Conservation (phyloP, 768 basidiomycete genomes). For the Panaeolus cyanescens region DNA sequence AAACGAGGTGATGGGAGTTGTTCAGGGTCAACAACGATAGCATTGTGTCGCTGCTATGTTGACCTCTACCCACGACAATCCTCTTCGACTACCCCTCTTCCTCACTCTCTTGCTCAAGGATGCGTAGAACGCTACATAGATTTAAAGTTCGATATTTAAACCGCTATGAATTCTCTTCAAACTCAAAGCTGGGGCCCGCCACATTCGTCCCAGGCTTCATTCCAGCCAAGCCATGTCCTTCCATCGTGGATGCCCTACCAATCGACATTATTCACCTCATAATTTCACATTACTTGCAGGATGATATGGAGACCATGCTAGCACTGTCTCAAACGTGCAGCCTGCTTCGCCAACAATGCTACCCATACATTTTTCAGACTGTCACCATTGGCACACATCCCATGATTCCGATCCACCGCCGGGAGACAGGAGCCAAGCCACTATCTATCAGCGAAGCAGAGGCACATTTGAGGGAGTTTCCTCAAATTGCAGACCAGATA, state of each 20-base stretch:
- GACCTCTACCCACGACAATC: not conserved
- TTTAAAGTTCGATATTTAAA: not conserved
- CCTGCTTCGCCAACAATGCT: not conserved
- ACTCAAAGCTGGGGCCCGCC: not conserved
- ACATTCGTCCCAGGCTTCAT: not conserved
- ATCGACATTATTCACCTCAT: not conserved
- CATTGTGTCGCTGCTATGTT: not conserved
- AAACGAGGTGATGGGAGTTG: not conserved
- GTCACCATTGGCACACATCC: not conserved
- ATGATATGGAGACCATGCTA: not conserved
- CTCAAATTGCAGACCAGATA: not conserved
- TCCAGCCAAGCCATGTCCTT: not conserved
- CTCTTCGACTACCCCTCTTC: not conserved
- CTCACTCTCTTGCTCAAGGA: not conserved
- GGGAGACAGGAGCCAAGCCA: not conserved
- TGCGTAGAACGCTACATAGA: not conserved
- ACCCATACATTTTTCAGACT: not conserved
- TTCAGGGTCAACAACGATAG: constrained; percentile 2
- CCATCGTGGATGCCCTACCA: not conserved
- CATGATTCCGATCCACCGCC: not conserved
- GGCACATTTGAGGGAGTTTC: not conserved
- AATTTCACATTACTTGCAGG: not conserved
- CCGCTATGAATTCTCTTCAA: not conserved
- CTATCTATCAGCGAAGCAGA: not conserved
- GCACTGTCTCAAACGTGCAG: not conserved